Evolutionary conservation across 805 yeast genomes (phyloP), one percentile per base, ranked within the genome.

Genomic region (Danielozyma ontarioensis): DNA sequence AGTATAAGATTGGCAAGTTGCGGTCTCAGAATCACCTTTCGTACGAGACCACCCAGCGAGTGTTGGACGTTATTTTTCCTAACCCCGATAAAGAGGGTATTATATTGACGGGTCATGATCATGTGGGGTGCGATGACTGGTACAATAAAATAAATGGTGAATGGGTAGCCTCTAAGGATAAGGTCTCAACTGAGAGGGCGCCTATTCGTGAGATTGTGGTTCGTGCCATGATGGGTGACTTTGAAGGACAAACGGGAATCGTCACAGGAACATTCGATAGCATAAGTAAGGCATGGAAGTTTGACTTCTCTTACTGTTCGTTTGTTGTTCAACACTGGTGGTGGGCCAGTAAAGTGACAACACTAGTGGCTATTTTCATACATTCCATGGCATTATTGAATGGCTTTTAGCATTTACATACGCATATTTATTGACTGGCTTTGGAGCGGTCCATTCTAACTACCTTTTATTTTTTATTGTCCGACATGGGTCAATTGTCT

Each of bases 211-310:
- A 90, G 57, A 64, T 84, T 36, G 90, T 95, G 0, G 96, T 93
- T 15, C 68, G 89, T 36, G 78, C 96, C 13, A 83, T 90, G 78
- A 93, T 93, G 97, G 98, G 98, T 13, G 96, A 93, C 51, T 93
- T 68, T 48, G 83, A 80, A 37, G 98, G 98, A 2, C 84, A 83
- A 47, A 74, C 88, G 2, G 98, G 97, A 0, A 59, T 93, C 10
- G 59, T 93, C 43, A 80, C 88, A 1, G 97, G 95, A 2, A 76
- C 69, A 33, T 82, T 74, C 53, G 66, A 76, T 47, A 42, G 59
- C 11, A 40, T 37, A 1, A 41, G 55, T 0, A 46, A 57, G 1
- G 46, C 50, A 13, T 83, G 94, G 90, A 71, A 70, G 13, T 89
- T 84, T 64, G 61, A 70, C 17, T 90, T 77, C 60, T 57, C 73